Percentiles rank a stretch among this genome's conserved stretches.
phyloP scores from a whole-genome alignment of 768 basidiomycete genomes.

The Suillus tomentosus region DNA sequence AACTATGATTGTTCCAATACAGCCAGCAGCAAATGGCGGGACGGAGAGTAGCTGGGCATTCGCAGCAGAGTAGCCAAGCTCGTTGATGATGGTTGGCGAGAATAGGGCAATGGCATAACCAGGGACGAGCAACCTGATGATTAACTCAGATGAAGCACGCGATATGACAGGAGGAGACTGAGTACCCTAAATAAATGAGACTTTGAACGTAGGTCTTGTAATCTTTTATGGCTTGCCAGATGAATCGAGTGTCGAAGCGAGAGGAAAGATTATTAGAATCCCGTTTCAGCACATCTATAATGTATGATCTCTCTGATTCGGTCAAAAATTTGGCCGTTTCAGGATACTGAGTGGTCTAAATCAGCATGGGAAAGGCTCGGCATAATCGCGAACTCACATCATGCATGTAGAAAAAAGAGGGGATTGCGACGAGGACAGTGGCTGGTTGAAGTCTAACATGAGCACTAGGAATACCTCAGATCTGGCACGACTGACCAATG shows the following conservation, averaged over 20 bases:
- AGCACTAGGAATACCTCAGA: not conserved
- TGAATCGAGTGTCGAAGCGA: constrained; percentile 44
- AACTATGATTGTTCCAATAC: constrained; percentile 42
- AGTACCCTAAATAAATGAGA: constrained; percentile 44
- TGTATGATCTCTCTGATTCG: constrained; percentile 40
- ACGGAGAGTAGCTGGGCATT: constrained; percentile 50
- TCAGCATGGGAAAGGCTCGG: not conserved
- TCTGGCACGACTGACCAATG: constrained; percentile 20
- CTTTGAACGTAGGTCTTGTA: constrained; percentile 41
- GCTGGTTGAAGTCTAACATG: constrained; percentile 17
- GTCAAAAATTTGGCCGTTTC: constrained; percentile 59
- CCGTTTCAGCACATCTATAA: constrained; percentile 44
- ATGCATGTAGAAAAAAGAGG: constrained; percentile 52
- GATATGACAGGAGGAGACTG: constrained; percentile 15
- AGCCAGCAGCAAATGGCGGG: constrained; percentile 52
- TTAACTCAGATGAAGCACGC: not conserved
- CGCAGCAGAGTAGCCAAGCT: constrained; percentile 53
- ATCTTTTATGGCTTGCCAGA: constrained; percentile 51
- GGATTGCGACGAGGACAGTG: constrained; percentile 22
- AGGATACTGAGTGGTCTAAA: constrained; percentile 42
- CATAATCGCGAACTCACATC: constrained; percentile 39
- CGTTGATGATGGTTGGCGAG: constrained; percentile 50
- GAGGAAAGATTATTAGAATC: constrained; percentile 48
- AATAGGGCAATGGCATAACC: constrained; percentile 53
- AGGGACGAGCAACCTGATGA: constrained; percentile 43